Percentiles rank a stretch among this genome's conserved stretches.
Evolutionary conservation across 306 rosid species (phyloP).

Genomic region (Prunus mongolica): DNA sequence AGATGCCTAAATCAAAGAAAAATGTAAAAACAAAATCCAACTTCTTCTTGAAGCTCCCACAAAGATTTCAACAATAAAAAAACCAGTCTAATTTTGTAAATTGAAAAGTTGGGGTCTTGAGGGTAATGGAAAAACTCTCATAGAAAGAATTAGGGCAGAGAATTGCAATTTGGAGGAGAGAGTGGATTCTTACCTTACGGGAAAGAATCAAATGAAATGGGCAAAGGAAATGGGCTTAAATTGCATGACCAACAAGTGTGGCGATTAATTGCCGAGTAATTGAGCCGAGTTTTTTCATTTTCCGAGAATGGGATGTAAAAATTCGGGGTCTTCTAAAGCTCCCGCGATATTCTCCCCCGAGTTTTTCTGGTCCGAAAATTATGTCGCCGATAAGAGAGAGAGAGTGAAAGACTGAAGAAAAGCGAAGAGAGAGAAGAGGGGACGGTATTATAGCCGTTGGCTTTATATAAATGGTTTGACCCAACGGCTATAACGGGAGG

Average conservation of each 20-base stretch:
- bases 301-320: slow-evolving; percentile 19
- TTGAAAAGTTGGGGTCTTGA: not conserved
- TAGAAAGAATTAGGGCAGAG: slow-evolving; percentile 13
- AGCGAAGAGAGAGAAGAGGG: not conserved
- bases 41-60: not conserved
- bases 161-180: slow-evolving; percentile 27
- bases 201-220: slow-evolving; percentile 57
- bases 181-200: slow-evolving; percentile 68
- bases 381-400: slow-evolving; percentile 4
- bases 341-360: slow-evolving; percentile 36
- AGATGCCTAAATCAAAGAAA: not conserved
- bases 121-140: slow-evolving; percentile 34
- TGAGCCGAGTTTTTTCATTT: slow-evolving; percentile 18
- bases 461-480: slow-evolving; percentile 23
- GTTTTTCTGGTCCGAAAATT: slow-evolving; percentile 29
- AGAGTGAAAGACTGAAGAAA: not conserved
- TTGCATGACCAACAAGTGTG: slow-evolving; percentile 17
- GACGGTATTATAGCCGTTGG: slow-evolving; percentile 45
- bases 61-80: not conserved
- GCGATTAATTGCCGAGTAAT: slow-evolving; percentile 20
- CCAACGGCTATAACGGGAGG: slow-evolving; percentile 10
- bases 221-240: slow-evolving; percentile 38
- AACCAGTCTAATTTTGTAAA: not conserved
- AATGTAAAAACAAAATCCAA: not conserved
- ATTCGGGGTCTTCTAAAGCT: not conserved